These are phyloP conservation scores for Alternaria angustiovoidea DNA, from an alignment of 2,329 filamentous ascomycete species.

Conservation along the genomic window DNA sequence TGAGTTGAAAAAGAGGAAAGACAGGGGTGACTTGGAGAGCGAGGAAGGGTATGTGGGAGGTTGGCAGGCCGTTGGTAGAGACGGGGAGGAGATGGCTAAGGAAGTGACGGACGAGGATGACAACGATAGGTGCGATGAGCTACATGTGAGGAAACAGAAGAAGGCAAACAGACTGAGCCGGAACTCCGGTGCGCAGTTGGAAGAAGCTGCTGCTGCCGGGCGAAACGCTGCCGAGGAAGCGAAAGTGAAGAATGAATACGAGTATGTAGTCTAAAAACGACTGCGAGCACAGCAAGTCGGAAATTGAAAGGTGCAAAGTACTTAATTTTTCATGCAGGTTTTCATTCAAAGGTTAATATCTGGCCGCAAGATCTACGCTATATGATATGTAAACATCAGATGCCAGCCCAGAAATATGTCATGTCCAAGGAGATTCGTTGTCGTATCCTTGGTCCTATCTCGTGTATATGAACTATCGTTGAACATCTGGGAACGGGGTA, in stretches of 20 bases:
- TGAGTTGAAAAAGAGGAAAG: not conserved
- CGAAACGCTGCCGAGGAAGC: not conserved
- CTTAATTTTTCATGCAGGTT: not conserved
- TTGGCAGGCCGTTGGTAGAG: not conserved
- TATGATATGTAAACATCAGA: conserved; percentile 4
- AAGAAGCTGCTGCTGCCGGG: not conserved
- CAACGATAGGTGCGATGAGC: not conserved
- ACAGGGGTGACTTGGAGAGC: not conserved
- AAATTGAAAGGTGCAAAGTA: not conserved
- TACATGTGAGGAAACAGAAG: not conserved
- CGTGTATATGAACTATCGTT: not conserved
- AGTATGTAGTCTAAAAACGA: not conserved
- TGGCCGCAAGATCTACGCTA: not conserved
- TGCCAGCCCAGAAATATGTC: conserved; percentile 2
- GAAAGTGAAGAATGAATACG: not conserved
- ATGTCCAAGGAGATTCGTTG: conserved; percentile 9
- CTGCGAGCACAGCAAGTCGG: not conserved
- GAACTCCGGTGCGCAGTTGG: not conserved
- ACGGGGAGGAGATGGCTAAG: not conserved
- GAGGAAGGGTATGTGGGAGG: not conserved
- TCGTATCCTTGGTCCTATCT: conserved; percentile 2
- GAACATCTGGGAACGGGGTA: not conserved
- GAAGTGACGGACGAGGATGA: not conserved
- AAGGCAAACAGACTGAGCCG: not conserved
- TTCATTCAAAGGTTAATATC: not conserved